Evolutionary conservation across 371 early-diverging fungal genomes (phyloP).

Genomic region (Batkoa obscura): DNA sequence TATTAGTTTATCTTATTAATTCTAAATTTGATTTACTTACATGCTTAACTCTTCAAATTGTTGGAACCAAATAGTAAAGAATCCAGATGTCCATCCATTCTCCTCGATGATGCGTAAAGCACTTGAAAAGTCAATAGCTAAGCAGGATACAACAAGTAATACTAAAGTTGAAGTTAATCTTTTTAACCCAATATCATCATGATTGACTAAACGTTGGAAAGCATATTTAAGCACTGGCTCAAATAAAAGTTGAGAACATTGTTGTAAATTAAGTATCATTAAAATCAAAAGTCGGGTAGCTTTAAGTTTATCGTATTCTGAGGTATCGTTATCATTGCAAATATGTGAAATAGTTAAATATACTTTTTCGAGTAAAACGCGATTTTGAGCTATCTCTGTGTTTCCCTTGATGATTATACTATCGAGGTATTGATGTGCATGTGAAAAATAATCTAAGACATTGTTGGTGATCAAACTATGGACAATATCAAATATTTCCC

Average conservation of each 20-base stretch:
- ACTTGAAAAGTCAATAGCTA: conserved; percentile 63
- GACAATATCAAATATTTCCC: conserved; percentile 59
- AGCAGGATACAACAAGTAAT: conserved; percentile 46
- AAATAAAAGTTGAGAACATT: conserved; percentile 41
- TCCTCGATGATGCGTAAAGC: conserved; percentile 59
- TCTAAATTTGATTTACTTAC: too few species aligned
- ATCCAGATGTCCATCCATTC: conserved; percentile 43
- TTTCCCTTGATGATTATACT: conserved; percentile 73
- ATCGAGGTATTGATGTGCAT: conserved; percentile 64
- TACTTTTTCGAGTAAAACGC: conserved; percentile 33
- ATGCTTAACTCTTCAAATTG: conserved; percentile 40
- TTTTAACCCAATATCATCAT: conserved; percentile 23
- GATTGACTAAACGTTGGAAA: conserved; percentile 33
- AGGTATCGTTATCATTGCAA: conserved; percentile 37
- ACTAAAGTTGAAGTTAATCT: conserved; percentile 16
- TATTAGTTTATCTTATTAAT: background rate
- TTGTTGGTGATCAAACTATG: conserved; percentile 49
- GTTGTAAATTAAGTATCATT: conserved; percentile 54
- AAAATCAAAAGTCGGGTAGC: conserved; percentile 63
- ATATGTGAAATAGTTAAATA: conserved; percentile 46
- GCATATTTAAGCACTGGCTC: conserved; percentile 41
- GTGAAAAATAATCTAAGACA: conserved; percentile 57
- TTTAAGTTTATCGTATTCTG: conserved; percentile 47
- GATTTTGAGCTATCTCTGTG: conserved; percentile 35
- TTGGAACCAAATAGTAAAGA: conserved; percentile 66